Conservation (phyloP, 2,329 filamentous ascomycete species). For the Sporothrix inflata region DNA sequence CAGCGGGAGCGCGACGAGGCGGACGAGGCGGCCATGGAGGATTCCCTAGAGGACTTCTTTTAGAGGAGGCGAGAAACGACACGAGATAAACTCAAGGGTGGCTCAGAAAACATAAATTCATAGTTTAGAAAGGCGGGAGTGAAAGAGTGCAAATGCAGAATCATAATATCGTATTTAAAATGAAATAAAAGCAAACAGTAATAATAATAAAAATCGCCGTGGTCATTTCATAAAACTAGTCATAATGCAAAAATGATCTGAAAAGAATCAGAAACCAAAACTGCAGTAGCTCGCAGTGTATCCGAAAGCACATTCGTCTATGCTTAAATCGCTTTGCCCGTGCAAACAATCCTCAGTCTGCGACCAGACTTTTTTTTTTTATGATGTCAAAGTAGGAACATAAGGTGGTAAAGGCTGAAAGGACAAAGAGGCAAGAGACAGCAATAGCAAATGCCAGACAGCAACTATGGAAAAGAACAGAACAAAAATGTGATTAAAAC, state of each 20-base stretch:
- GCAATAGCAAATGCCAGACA: background rate
- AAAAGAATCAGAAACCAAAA: background rate
- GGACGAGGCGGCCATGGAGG: conserved; percentile 23
- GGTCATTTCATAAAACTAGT: background rate
- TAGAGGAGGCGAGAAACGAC: background rate
- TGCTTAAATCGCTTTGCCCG: background rate
- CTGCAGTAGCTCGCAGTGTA: background rate
- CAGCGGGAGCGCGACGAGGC: background rate
- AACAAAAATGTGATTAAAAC: conserved; percentile 1
- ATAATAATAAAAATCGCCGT: background rate
- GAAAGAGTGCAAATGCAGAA: background rate
- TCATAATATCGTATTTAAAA: conserved; percentile 6
- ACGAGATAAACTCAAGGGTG: background rate
- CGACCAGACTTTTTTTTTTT: too few species aligned
- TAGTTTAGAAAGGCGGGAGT: background rate
- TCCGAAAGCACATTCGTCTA: background rate
- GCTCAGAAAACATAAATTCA: background rate
- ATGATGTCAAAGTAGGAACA: background rate
- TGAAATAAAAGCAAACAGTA: background rate
- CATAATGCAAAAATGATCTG: background rate
- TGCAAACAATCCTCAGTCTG: background rate
- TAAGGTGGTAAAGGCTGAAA: background rate
- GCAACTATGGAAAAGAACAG: background rate
- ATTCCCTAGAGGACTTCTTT: conserved; percentile 18
- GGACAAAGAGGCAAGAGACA: background rate